These are phyloP conservation scores for Comarum palustre DNA, from an alignment of 306 rosid genomes.

Conservation along the genomic window DNA sequence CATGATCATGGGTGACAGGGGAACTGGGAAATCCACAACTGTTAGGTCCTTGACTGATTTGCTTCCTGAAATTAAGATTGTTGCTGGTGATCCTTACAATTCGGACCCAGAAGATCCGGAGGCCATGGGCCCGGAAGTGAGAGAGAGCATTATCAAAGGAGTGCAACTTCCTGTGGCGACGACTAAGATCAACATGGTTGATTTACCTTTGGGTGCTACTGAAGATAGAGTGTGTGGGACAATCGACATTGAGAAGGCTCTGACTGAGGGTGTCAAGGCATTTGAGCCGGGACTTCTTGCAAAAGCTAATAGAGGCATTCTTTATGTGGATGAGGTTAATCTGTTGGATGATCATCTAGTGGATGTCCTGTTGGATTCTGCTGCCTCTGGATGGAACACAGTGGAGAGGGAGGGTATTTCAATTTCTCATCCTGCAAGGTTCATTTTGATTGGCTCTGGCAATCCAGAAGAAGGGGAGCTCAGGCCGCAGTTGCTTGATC, in stretches of 20 bases:
- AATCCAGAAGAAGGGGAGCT: constrained; percentile 99
- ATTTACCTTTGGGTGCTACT: constrained; percentile 91
- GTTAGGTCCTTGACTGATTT: constrained; percentile 86
- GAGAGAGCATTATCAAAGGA: constrained; percentile 62
- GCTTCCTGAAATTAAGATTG: constrained; percentile 85
- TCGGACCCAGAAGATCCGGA: constrained; percentile 95
- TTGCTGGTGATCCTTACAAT: constrained; percentile 83
- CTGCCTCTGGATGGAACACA: constrained; percentile 99
- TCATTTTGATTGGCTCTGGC: constrained; percentile 88
- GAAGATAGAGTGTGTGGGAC: constrained; percentile 97
- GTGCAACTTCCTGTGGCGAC: constrained; percentile 53
- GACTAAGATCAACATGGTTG: constrained; percentile 92
- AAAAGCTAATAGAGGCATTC: constrained; percentile 93
- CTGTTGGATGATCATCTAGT: constrained; percentile 94
- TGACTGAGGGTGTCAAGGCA: constrained; percentile 90
- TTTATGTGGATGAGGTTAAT: constrained; percentile 91
- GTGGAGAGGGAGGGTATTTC: constrained; percentile 98
- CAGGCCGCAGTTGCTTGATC: constrained; percentile 89
- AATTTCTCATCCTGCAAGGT: constrained; percentile 89
- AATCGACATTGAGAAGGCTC: constrained; percentile 93
- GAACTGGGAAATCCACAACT: constrained; percentile 87
- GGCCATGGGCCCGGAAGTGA: constrained; percentile 80
- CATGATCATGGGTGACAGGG: constrained; percentile 97
- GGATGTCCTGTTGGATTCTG: constrained; percentile 89
- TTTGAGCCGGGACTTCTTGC: constrained; percentile 94